These are phyloP conservation scores for Termitomyces sp. DNA, from an alignment of 768 basidiomycete species.

Conservation along the genomic window DNA sequence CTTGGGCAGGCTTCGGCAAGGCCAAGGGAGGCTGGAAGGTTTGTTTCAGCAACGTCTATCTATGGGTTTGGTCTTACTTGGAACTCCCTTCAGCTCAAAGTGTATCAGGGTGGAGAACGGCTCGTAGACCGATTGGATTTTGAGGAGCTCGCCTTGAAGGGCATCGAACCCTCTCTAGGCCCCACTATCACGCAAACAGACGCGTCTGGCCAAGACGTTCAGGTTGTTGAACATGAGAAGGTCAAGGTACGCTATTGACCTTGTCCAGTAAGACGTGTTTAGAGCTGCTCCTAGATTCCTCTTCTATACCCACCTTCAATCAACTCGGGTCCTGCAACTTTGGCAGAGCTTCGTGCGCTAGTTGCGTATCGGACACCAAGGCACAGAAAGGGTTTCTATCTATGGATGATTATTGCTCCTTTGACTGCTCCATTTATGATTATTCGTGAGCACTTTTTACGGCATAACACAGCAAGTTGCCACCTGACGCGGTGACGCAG, in stretches of 20 bases:
- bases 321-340: conserved; percentile 26
- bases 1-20: conserved; percentile 69
- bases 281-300: conserved; percentile 47
- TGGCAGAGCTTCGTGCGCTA: conserved; percentile 45
- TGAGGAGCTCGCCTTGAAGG: conserved; percentile 73
- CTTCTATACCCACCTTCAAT: conserved; percentile 53
- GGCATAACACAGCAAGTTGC: neutral
- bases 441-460: conserved; percentile 52
- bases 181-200: conserved; percentile 36
- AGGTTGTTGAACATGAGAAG: conserved; percentile 16
- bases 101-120: conserved; percentile 61
- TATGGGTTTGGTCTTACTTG: neutral
- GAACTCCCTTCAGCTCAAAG: conserved; percentile 40
- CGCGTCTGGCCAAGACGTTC: conserved; percentile 11
- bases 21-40: conserved; percentile 75
- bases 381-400: conserved; percentile 61
- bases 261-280: neutral
- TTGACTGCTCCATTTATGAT: conserved; percentile 73
- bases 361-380: conserved; percentile 52
- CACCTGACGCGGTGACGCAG: conserved; percentile 27
- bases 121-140: conserved; percentile 71
- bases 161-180: conserved; percentile 64
- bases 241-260: conserved; percentile 1
- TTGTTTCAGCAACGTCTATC: conserved; percentile 15
- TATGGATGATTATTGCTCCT: conserved; percentile 64